Base-by-base conservation (phyloP, 2,329 filamentous ascomycete genomes). In the Cladosporium sp. region DNA sequence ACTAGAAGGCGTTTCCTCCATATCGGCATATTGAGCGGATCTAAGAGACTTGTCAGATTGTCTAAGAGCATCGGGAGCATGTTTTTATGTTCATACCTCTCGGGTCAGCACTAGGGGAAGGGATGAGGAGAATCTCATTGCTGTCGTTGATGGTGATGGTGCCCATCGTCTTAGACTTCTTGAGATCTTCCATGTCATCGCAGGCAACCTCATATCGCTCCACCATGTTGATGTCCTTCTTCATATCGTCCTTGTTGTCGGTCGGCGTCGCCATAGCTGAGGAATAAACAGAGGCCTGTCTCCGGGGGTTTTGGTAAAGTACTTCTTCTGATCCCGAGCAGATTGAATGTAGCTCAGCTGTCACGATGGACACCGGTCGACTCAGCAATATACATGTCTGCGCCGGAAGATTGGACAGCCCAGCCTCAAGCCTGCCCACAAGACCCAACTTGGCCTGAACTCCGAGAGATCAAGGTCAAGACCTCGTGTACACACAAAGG, bases 1-100 rank as follows among this genome's bases (percentile, higher is more conserved):
- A 67, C 59, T 16, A 65, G 61, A 3, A 66, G 19, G 11, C 64
- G 56, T 55, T 68, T 68, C 16, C 61, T 58, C 60, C 56, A 63
- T n/a, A 53, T 57, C 2, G 63, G 51, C 43, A 67, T 43, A 43
- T 67, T 68, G 44, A 67, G 54, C 0, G 65, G 65, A 54, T 68
- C 66, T 66, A 32, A n/a, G 13, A 28, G 22, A 28, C 22, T 28
- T 7, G 22, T 28, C 4, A 28, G 22, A 5, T 28, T 7, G 22
- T 28, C 22, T 5, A 28, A 5, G 4, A 28, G 22, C 22, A 28
- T 28, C 22, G 22, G 22, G 7, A 28, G 4, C 22, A 28, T 7
- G 22, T 5, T 28, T 28, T 7, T 1, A 28, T 28, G 4, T 43
- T 19, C 11, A 52, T 40, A 65, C 64, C 63, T 58, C 61, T 53